Evolutionary conservation across 176 grass and related monocot genomes (phyloP).

Genomic region (Eremochloa ophiuroides): DNA sequence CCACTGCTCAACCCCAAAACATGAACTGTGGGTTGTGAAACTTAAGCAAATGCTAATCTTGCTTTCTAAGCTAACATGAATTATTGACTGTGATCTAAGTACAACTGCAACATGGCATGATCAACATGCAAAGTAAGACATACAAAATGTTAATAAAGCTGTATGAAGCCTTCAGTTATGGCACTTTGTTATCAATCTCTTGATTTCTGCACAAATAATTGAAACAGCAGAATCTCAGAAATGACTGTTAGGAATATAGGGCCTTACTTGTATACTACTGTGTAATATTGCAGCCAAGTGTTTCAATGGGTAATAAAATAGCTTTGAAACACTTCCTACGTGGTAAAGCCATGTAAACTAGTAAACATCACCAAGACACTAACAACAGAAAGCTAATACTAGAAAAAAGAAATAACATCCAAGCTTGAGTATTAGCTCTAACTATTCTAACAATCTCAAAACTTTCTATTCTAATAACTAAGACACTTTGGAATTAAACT

Average conservation of each 20-base stretch:
- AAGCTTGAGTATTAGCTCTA: background rate
- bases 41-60: background rate
- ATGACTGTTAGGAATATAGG: background rate
- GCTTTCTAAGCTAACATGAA: background rate
- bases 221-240: background rate
- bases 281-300: background rate
- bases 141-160: background rate
- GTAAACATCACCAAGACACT: background rate
- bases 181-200: background rate
- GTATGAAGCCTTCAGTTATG: background rate
- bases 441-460: background rate
- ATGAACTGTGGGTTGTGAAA: background rate
- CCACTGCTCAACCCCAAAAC: background rate
- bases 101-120: background rate
- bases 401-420: background rate
- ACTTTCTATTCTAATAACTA: background rate
- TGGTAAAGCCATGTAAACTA: background rate
- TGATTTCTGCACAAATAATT: background rate
- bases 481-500: background rate
- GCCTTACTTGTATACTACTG: background rate
- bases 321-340: background rate
- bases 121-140: background rate
- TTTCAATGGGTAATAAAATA: background rate
- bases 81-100: background rate
- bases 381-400: constrained; percentile 13